Conservation (phyloP, 192 early-diverging fungal species). For the Coemansia asiatica region DNA sequence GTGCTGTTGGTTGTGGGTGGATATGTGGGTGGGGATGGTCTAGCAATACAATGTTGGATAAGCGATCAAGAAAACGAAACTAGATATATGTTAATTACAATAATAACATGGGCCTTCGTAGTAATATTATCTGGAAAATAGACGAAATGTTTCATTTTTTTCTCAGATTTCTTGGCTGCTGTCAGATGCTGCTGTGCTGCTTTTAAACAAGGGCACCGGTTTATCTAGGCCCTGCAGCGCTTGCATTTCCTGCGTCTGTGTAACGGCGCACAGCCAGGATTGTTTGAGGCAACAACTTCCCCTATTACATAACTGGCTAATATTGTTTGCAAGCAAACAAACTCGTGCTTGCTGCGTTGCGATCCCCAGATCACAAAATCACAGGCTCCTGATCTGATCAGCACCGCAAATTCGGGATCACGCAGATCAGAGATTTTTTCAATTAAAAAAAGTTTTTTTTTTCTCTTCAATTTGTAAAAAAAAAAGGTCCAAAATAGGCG, state of each 20-base stretch:
- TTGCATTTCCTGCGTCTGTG: background rate
- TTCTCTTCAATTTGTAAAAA: conserved; percentile 1
- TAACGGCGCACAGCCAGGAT: background rate
- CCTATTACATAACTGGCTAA: background rate
- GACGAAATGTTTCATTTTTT: too few relatives aligned
- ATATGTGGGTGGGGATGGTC: background rate
- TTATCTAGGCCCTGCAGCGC: too few relatives aligned
- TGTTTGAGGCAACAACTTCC: background rate
- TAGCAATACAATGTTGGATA: background rate
- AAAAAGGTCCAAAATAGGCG: conserved; percentile 3
- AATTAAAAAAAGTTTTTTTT: conserved; percentile 18
- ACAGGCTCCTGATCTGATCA: background rate
- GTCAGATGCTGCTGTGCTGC: too few relatives aligned
- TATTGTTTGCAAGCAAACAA: conserved; percentile 8
- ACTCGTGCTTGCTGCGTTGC: too few relatives aligned
- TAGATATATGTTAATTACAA: too few relatives aligned
- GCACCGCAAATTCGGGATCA: too few relatives aligned
- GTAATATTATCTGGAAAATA: too few relatives aligned
- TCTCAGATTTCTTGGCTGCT: too few relatives aligned
- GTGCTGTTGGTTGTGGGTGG: background rate
- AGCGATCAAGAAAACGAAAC: too few relatives aligned
- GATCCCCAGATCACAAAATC: background rate
- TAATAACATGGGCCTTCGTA: too few relatives aligned
- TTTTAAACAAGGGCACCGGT: too few relatives aligned
- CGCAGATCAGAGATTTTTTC: background rate